Evolutionary conservation across 129 eudicot genomes (phyloP).

Genomic region (Ambrosia trifida): DNA sequence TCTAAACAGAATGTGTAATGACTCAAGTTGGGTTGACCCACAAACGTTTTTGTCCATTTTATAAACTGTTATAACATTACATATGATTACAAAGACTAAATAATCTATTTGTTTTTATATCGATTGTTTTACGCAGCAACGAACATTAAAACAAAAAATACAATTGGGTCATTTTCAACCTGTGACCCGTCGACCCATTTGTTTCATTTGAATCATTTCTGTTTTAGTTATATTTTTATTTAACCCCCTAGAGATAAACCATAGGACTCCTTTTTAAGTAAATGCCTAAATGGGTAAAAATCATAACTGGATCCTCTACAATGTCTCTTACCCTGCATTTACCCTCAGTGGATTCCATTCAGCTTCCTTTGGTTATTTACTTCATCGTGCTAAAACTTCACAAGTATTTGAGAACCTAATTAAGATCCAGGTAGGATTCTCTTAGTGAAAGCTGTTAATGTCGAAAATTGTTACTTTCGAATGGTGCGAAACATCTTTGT

Average conservation of each 20-base stretch:
- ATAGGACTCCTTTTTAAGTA: neutral
- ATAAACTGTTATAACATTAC: too few species aligned
- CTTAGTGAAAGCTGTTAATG: neutral
- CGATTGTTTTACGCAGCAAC: neutral
- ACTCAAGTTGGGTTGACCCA: neutral
- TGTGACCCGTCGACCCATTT: neutral
- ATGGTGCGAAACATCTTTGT: neutral
- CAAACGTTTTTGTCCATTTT: neutral
- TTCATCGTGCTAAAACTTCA: conserved; percentile 52
- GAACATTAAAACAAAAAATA: neutral
- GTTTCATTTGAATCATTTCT: neutral
- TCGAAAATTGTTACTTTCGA: neutral
- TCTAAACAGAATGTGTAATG: neutral
- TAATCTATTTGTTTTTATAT: too few species aligned
- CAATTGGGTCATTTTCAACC: neutral
- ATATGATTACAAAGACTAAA: too few species aligned
- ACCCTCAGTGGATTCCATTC: conserved; percentile 52
- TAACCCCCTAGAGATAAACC: neutral
- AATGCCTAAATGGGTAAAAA: too few species aligned
- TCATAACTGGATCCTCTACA: too few species aligned
- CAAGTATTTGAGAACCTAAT: conserved; percentile 65
- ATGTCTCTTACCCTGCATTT: conserved; percentile 11
- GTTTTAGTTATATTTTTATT: too few species aligned
- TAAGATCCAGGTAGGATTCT: conserved; percentile 55
- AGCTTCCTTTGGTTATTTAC: conserved; percentile 58